These are phyloP conservation scores for Trifolium subterraneum DNA, from an alignment of 306 rosid species.

Conservation along the genomic window DNA sequence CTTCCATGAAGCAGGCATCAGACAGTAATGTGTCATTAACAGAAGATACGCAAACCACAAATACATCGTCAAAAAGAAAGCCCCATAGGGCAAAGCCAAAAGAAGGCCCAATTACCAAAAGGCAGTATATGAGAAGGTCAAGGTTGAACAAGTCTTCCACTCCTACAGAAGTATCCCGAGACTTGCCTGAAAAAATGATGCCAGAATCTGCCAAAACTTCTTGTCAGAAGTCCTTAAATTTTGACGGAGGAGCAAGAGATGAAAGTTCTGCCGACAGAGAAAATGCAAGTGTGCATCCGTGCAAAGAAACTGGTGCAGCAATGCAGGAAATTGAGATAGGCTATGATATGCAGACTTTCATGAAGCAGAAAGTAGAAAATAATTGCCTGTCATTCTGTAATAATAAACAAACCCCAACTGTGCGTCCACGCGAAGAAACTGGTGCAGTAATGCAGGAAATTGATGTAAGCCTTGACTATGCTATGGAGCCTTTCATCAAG, in stretches of 20 bases:
- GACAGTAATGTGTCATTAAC: conserved; percentile 35
- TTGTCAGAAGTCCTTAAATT: conserved; percentile 43
- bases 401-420: conserved; percentile 35
- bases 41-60: conserved; percentile 37
- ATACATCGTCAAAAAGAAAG: conserved; percentile 24
- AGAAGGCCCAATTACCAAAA: conserved; percentile 22
- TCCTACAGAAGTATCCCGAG: conserved; percentile 40
- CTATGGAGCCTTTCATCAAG: conserved; percentile 3
- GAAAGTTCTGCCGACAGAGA: conserved; percentile 36
- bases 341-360: not conserved
- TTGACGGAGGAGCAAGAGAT: conserved; percentile 37
- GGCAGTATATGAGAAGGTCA: conserved; percentile 23
- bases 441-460: conserved; percentile 36
- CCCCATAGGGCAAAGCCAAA: conserved; percentile 20
- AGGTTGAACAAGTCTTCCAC: conserved; percentile 36
- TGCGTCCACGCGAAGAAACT: conserved; percentile 31
- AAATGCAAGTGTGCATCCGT: conserved; percentile 21
- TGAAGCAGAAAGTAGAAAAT: conserved; percentile 31
- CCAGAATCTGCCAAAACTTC: conserved; percentile 49
- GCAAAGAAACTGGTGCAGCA: conserved; percentile 34
- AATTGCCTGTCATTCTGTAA: conserved; percentile 37
- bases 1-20: conserved; percentile 37
- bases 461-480: conserved; percentile 34
- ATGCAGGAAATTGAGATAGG: conserved; percentile 39
- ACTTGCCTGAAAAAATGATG: conserved; percentile 33